phyloP scores from a whole-genome alignment of 371 early-diverging fungal genomes.

The Syncephalastrum sp. region DNA sequence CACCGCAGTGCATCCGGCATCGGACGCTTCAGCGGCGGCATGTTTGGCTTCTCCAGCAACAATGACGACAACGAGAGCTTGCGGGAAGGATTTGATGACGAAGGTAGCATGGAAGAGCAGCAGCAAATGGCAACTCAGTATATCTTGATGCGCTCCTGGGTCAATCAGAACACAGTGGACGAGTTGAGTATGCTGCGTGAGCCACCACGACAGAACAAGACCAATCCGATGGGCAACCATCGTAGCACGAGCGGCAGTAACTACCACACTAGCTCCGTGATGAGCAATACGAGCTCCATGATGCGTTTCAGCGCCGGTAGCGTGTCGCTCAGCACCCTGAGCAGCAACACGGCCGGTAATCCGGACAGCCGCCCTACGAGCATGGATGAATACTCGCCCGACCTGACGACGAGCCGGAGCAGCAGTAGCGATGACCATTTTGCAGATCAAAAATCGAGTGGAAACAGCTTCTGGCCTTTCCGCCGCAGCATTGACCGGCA shows the following conservation, averaged over 20 bases:
- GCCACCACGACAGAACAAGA: slow-evolving; percentile 53
- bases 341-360: slow-evolving; percentile 11
- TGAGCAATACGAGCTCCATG: slow-evolving; percentile 23
- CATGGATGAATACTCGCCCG: slow-evolving; percentile 20
- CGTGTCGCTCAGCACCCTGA: slow-evolving; percentile 11
- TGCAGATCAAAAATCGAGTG: slow-evolving; percentile 1
- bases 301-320: slow-evolving; percentile 25
- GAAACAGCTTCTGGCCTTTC: slow-evolving; percentile 17
- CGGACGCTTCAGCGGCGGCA: slow-evolving; percentile 45
- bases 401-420: slow-evolving; percentile 7
- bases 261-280: slow-evolving; percentile 17
- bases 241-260: slow-evolving; percentile 18
- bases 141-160: slow-evolving; percentile 46
- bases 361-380: slow-evolving; percentile 21
- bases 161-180: slow-evolving; percentile 67
- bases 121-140: slow-evolving; percentile 60
- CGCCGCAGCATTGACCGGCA: slow-evolving; percentile 17
- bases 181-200: slow-evolving; percentile 63
- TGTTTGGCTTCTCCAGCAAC: slow-evolving; percentile 26
- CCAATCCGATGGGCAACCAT: slow-evolving; percentile 5
- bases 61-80: slow-evolving; percentile 14
- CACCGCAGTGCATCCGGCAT: slow-evolving; percentile 54
- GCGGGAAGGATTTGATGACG: slow-evolving; percentile 9
- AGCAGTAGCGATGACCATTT: slow-evolving; percentile 10
- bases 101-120: slow-evolving; percentile 26